Evolutionary conservation across 176 grass and related monocot genomes (phyloP), one percentile per base, ranked within the genome.

Genomic region (Zoysia japonica): DNA sequence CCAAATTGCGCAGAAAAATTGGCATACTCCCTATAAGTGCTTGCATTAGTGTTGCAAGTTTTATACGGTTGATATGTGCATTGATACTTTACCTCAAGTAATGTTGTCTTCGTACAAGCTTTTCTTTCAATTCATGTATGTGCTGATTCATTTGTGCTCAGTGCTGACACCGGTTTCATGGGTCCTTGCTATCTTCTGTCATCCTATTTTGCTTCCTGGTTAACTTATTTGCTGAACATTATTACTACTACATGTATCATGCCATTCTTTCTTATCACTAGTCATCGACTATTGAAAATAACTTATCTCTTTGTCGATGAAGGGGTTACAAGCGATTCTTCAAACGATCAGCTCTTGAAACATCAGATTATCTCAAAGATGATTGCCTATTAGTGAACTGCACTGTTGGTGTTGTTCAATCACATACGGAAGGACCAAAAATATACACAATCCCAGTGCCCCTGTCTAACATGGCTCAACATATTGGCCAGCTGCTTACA

Each of bases 241-340:
- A 56, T 19, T 68, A 61, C 67, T 4, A 41, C 2, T 19, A 49
- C 42, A 61, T 61, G 48, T 11, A 77, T 84, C 28, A 61, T 75
- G 7, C 10, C 63, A 40, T 74, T 63, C 13, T 47, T 66, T 63
- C 5, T 5, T 9, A 7, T 11, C 53, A 61, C 40, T 40, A 60
- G 65, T 77, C 44, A 62, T 62, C 6, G 10, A 11, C 9, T 62
- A 37, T 56, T 13, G 45, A 35, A 74, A 68, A 36, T 80, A 71
- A 62, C 59, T 47, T 54, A 71, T 37, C 1, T 62, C 81, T 84
- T 28, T 87, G 20, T 53, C 7, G 20, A 61, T 90, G 83, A 86
- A 98, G 95, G 95, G 95, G 95, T 59, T 98, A 98, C 60, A 98
- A 98, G 72, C 89, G 92, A 51, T 98, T 98, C 71, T 94, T 92